Conservation (phyloP, 495 filamentous ascomycete genomes). For the Neurospora sp. region DNA sequence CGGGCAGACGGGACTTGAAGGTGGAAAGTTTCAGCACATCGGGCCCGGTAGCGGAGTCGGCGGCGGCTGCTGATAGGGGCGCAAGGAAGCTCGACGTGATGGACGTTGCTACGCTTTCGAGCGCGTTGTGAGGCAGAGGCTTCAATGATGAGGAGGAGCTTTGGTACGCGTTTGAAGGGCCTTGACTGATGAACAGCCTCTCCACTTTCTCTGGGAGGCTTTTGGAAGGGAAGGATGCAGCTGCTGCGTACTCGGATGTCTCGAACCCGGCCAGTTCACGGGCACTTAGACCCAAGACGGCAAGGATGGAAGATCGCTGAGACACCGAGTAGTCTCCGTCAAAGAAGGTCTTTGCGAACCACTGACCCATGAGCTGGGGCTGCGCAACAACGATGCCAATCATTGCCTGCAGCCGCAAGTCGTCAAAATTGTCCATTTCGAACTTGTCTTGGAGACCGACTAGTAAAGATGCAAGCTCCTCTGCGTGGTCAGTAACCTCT, state of each 20-base stretch:
- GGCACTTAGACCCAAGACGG: constrained; percentile 71
- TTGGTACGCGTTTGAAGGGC: constrained; percentile 6
- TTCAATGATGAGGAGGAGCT: constrained; percentile 30
- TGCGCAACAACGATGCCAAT: constrained; percentile 70
- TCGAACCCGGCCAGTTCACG: constrained; percentile 79
- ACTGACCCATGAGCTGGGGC: constrained; percentile 67
- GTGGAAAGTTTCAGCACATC: constrained; percentile 66
- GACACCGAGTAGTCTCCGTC: constrained; percentile 81
- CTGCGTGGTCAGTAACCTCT: constrained; percentile 73
- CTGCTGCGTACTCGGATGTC: constrained; percentile 43
- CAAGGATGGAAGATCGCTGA: constrained; percentile 72
- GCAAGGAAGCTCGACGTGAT: constrained; percentile 63
- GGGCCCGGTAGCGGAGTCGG: constrained; percentile 62
- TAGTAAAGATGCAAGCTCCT: constrained; percentile 67
- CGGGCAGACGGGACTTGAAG: constrained; percentile 31
- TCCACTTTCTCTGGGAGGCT: constrained; percentile 52
- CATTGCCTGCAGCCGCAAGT: constrained; percentile 71
- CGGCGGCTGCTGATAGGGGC: constrained; percentile 66
- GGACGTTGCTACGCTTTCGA: constrained; percentile 49
- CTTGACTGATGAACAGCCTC: constrained; percentile 29
- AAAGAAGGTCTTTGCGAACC: constrained; percentile 80
- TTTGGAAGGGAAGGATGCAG: constrained; percentile 60
- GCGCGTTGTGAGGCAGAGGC: constrained; percentile 44
- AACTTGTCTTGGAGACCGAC: constrained; percentile 75
- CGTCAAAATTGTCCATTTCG: constrained; percentile 63